Conservation (phyloP, 345 rosid species). For the Linum tenue region DNA sequence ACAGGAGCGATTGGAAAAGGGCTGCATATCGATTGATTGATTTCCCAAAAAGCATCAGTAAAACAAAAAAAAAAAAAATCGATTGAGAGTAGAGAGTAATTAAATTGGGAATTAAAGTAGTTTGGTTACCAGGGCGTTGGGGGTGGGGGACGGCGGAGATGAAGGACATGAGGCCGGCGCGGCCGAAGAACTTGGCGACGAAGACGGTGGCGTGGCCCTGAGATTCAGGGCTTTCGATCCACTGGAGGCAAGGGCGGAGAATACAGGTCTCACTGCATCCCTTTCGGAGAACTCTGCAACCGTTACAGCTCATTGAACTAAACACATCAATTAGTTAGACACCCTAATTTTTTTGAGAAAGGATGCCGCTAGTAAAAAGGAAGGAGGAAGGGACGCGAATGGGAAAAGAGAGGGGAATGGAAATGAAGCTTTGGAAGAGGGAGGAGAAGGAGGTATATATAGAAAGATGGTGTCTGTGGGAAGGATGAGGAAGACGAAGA, state of each 20-base stretch:
- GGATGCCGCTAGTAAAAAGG: slow-evolving; percentile 9
- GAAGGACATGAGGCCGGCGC: slow-evolving; percentile 95
- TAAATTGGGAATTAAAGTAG: not conserved
- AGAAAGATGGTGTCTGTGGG: slow-evolving; percentile 15
- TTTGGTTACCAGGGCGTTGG: slow-evolving; percentile 69
- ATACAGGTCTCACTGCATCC: slow-evolving; percentile 95
- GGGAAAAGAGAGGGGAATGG: not conserved
- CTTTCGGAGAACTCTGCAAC: slow-evolving; percentile 87
- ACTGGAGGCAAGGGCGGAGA: slow-evolving; percentile 75
- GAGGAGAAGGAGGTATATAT: slow-evolving; percentile 6
- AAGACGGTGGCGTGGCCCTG: slow-evolving; percentile 97
- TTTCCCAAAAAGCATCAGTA: too few species aligned
- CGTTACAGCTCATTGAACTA: slow-evolving; percentile 81
- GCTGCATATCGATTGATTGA: slow-evolving; percentile 27
- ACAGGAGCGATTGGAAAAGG: slow-evolving; percentile 73
- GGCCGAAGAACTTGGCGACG: slow-evolving; percentile 96
- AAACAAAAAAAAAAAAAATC: not conserved
- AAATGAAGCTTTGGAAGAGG: not conserved
- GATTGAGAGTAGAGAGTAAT: not conserved
- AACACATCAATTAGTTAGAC: not conserved
- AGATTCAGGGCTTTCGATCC: slow-evolving; percentile 84
- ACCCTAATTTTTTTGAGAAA: too few species aligned
- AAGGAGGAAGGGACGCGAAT: slow-evolving; percentile 5
- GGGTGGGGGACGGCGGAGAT: slow-evolving; percentile 83
- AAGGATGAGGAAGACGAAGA: not conserved